Base-by-base conservation (phyloP, 805 yeast species). In the Alloascoidea africana region DNA sequence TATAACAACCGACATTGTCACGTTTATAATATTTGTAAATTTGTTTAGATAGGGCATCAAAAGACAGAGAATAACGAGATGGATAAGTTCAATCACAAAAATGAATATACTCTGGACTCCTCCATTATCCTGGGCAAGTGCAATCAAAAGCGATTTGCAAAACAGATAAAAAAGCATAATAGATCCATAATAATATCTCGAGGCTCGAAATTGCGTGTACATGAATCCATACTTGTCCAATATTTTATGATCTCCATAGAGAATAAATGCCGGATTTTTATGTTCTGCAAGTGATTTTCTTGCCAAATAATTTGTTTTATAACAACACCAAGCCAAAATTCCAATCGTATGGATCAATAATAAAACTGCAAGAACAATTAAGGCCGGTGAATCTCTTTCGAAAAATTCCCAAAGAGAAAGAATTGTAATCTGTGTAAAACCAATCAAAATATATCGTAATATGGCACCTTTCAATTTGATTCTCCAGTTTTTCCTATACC, bases 321-420 rank as follows among this genome's bases (percentile, higher is more conserved):
- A 79, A 38, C 73, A 66, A 15, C 85, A 68, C 73, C 77, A 78
- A 2, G 63, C 59, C 62, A 84, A 61, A 27, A 82, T 62, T 2
- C 73, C 70, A 4, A 77, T 42, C 1, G 82, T 63, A 40, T 79
- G 58, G 1, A 84, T 36, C 32, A 87, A 60, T 55, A 83, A 76
- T 36, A 87, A 58, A 27, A 72, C 77, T 2, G 94, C 89, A 41
- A 84, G 59, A 3, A 84, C 86, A 41, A 87, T 73, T 18, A 87
- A 85, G 1, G 95, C 96, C 1, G 93, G 80, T 1, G 96, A 85
- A 51, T 87, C 96, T 38, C 68, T 60, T 49, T 67, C 68, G 4
- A 79, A 72, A 55, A 85, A 86, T 60, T 87, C 95, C 91, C 93
- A 87, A 39, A 86, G 63, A 6, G 94, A 76, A 41, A 87, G 66